Conservation (phyloP, 345 rosid species). For the Acer saccharum region DNA sequence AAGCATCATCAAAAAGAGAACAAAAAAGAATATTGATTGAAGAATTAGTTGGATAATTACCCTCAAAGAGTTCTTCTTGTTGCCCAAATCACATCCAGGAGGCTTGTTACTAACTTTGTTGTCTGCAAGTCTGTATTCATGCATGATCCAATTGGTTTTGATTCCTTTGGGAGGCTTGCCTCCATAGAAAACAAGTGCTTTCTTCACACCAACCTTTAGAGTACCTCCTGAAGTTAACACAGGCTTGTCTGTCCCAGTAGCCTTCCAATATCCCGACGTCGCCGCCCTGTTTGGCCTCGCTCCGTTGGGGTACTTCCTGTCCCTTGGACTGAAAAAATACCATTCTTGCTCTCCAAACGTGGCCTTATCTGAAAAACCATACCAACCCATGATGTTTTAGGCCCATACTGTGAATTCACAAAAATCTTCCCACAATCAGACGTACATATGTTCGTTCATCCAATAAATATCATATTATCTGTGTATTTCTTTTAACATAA, state of each 20-base stretch:
- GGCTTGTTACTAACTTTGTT: constrained; percentile 55
- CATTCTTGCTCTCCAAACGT: constrained; percentile 95
- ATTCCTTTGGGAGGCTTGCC: constrained; percentile 99
- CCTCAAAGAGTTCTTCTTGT: constrained; percentile 86
- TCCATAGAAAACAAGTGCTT: constrained; percentile 86
- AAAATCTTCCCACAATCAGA: background rate
- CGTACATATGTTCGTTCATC: no score
- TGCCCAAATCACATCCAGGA: constrained; percentile 60
- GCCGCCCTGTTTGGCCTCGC: constrained; percentile 97
- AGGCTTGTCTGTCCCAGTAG: constrained; percentile 97
- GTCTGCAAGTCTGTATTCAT: constrained; percentile 79
- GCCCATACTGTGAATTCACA: background rate
- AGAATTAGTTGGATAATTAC: constrained; percentile 32
- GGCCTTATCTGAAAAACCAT: constrained; percentile 59
- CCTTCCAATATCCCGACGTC: constrained; percentile 99
- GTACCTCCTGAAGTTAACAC: constrained; percentile 61
- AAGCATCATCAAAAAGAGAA: background rate
- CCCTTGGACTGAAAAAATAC: constrained; percentile 96
- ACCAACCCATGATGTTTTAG: background rate
- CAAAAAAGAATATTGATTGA: background rate
- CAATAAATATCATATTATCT: background rate
- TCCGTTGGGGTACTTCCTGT: constrained; percentile 95
- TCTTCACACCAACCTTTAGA: constrained; percentile 86
- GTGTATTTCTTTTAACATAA: background rate
- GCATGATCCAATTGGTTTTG: constrained; percentile 99